Percentiles rank a stretch among this genome's conserved stretches.
Conservation (phyloP, 2,329 filamentous ascomycete species). For the Calonectria fujianensis region DNA sequence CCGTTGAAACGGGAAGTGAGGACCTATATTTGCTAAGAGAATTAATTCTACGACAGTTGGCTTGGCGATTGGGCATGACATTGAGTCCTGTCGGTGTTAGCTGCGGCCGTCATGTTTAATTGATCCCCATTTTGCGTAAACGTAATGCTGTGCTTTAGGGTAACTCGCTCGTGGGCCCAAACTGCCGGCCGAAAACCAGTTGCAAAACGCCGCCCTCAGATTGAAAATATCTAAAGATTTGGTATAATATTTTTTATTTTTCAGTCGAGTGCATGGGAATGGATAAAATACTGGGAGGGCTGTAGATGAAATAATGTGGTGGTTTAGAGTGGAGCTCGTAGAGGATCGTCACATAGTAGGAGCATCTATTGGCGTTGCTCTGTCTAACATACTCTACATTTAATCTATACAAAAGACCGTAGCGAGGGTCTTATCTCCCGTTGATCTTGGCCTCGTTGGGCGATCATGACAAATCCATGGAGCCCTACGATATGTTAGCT, state of each 20-base stretch:
- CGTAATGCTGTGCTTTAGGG: too few relatives aligned
- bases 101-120: too few relatives aligned
- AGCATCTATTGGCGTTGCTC: too few relatives aligned
- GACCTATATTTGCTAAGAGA: not conserved
- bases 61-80: not conserved
- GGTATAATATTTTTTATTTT: too few relatives aligned
- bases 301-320: not conserved
- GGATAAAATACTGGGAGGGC: too few relatives aligned
- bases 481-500: not conserved
- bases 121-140: not conserved
- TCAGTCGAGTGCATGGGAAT: too few relatives aligned
- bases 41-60: not conserved
- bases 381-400: not conserved
- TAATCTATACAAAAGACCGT: not conserved
- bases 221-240: too few relatives aligned
- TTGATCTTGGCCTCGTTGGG: not conserved
- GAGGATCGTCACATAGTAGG: too few relatives aligned
- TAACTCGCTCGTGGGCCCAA: too few relatives aligned
- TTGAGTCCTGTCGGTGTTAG: not conserved
- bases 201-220: too few relatives aligned
- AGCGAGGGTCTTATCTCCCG: not conserved
- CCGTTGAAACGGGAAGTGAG: not conserved
- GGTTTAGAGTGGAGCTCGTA: not conserved
- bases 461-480: not conserved
- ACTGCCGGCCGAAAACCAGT: too few relatives aligned